phyloP scores from a whole-genome alignment of 345 rosid genomes.

The Eucalyptus sp. region DNA sequence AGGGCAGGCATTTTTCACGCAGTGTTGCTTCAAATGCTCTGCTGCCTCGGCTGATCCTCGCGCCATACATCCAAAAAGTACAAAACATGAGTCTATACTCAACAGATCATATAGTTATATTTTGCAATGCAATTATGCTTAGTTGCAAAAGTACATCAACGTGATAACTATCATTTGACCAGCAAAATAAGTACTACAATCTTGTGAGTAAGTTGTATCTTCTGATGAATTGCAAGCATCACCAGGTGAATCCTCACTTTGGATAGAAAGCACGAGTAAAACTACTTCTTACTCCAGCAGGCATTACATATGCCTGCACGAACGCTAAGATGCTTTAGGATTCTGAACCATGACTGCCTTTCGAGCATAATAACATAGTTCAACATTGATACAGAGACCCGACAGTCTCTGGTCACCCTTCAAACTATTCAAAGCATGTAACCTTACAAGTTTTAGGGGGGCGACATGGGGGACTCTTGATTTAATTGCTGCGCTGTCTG shows the following conservation, averaged over 20 bases:
- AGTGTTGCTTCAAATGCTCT: constrained; percentile 85
- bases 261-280: neutral
- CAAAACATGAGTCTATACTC: neutral
- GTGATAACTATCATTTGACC: neutral
- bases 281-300: neutral
- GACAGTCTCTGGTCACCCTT: neutral
- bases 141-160: neutral
- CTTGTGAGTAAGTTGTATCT: neutral
- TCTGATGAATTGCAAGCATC: neutral
- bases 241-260: neutral
- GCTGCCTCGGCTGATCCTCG: constrained; percentile 92
- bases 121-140: neutral
- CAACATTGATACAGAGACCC: neutral
- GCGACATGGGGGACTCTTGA: constrained; percentile 82
- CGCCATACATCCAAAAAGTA: constrained; percentile 44
- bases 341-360: neutral
- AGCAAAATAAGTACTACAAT: neutral
- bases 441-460: constrained; percentile 78
- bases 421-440: neutral
- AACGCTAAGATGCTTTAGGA: neutral
- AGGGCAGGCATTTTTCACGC: constrained; percentile 66
- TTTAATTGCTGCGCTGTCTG: constrained; percentile 79
- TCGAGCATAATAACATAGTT: neutral
- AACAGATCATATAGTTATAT: neutral
- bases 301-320: neutral